phyloP scores from a whole-genome alignment of 2,329 filamentous ascomycete species.

The Verticillium tricorpus region DNA sequence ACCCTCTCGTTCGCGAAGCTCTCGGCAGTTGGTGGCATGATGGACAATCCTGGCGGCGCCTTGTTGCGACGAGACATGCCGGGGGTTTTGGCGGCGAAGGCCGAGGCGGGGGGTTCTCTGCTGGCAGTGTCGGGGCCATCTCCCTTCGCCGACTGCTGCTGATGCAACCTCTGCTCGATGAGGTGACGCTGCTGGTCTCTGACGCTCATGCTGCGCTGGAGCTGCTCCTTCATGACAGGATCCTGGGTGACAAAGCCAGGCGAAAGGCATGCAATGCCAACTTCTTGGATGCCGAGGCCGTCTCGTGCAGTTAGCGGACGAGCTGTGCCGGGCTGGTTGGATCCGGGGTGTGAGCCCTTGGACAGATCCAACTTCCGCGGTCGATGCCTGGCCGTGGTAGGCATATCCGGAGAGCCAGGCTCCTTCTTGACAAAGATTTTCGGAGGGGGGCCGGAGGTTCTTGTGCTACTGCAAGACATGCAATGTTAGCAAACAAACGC shows the following conservation, averaged over 20 bases:
- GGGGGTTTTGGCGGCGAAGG: conserved; percentile 65
- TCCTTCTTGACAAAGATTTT: conserved; percentile 97
- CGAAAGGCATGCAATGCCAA: conserved; percentile 89
- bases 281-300: conserved; percentile 79
- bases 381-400: conserved; percentile 62
- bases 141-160: conserved; percentile 80
- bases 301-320: conserved; percentile 78
- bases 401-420: conserved; percentile 78
- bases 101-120: conserved; percentile 31
- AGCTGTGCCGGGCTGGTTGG: conserved; percentile 54
- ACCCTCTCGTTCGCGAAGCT: conserved; percentile 92
- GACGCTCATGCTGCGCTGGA: conserved; percentile 90
- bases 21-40: conserved; percentile 88
- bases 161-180: conserved; percentile 77
- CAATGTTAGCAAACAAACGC: neutral
- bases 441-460: conserved; percentile 53
- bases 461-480: conserved; percentile 31
- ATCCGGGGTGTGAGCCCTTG: conserved; percentile 49
- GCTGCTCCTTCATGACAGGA: conserved; percentile 91
- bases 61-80: conserved; percentile 71
- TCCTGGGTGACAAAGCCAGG: conserved; percentile 96
- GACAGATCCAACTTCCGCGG: conserved; percentile 76
- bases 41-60: conserved; percentile 84
- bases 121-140: conserved; percentile 57
- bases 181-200: conserved; percentile 91